Conservation (phyloP, 352 stramenopile species). For the Globisporangium emineosum region DNA sequence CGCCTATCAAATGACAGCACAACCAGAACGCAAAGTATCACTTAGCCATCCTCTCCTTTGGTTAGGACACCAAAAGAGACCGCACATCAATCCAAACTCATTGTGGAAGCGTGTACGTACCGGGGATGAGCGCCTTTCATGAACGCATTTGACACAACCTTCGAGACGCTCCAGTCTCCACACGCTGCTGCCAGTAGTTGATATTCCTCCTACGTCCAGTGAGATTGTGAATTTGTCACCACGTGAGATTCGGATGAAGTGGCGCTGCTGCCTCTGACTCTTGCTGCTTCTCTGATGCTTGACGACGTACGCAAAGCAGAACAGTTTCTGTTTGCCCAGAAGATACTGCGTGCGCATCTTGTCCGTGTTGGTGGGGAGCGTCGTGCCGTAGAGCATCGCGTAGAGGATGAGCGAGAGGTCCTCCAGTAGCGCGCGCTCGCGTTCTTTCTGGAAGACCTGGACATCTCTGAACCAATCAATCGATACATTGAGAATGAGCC, state of each 20-base stretch:
- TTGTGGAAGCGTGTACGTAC: background rate
- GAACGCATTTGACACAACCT: background rate
- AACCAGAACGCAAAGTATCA: background rate
- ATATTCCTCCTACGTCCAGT: background rate
- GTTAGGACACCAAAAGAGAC: background rate
- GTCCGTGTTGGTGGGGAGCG: conserved; percentile 3
- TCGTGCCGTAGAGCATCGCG: conserved; percentile 4
- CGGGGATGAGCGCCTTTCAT: background rate
- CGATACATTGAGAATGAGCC: background rate
- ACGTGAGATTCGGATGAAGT: background rate
- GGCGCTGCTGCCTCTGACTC: background rate
- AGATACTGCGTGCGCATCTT: conserved; percentile 2
- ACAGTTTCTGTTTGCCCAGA: background rate
- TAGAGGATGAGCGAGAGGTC: conserved; percentile 7
- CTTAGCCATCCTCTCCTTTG: background rate
- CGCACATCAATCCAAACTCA: background rate
- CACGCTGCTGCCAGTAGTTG: no score
- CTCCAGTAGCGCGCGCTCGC: background rate
- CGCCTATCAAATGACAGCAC: background rate
- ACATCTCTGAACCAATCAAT: background rate
- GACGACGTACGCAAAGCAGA: conserved; percentile 6
- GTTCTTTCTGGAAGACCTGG: background rate
- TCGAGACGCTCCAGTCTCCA: background rate
- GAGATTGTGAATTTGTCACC: conserved; percentile 2
- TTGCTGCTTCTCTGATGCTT: background rate